These are phyloP conservation scores for Pythium aquatile DNA, from an alignment of 352 stramenopile species.

Conservation along the genomic window DNA sequence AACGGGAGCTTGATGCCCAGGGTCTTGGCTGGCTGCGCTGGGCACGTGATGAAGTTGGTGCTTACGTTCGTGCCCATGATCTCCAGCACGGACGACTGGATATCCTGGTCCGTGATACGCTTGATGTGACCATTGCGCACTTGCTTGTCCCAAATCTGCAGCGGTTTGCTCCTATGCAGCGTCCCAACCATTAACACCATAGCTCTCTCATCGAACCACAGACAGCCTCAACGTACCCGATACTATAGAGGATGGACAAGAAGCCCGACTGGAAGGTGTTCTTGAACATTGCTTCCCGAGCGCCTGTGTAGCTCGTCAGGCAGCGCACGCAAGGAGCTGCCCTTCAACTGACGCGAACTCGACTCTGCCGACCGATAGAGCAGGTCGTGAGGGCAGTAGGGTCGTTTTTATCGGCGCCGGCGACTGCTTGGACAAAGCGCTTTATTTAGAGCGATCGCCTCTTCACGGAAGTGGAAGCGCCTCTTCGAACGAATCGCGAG, in stretches of 20 bases:
- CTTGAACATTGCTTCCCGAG: conserved; percentile 89
- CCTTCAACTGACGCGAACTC: not conserved
- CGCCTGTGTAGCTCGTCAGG: not conserved
- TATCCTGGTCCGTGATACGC: conserved; percentile 97
- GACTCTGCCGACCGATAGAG: not conserved
- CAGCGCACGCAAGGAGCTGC: not conserved
- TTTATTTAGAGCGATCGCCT: not conserved
- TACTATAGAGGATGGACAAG: conserved; percentile 97
- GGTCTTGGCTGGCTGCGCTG: conserved; percentile 92
- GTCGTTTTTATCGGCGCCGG: not conserved
- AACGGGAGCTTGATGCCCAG: conserved; percentile 98
- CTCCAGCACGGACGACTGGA: conserved; percentile 97
- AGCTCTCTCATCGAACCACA: not conserved
- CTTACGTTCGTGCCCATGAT: conserved; percentile 99
- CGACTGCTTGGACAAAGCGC: not conserved
- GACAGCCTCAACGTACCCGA: conserved; percentile 59
- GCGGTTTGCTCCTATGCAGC: conserved; percentile 90
- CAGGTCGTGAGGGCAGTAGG: not conserved
- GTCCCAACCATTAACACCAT: not conserved
- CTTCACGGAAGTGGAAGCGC: not conserved
- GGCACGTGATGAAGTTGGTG: conserved; percentile 97
- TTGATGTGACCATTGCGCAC: conserved; percentile 99
- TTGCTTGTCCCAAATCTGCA: conserved; percentile 98
- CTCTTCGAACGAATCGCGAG: not conserved
- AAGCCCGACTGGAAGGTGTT: conserved; percentile 98